Evolutionary conservation across 176 grass and related monocot species (phyloP).

Genomic region (Puccinellia tenuiflora): DNA sequence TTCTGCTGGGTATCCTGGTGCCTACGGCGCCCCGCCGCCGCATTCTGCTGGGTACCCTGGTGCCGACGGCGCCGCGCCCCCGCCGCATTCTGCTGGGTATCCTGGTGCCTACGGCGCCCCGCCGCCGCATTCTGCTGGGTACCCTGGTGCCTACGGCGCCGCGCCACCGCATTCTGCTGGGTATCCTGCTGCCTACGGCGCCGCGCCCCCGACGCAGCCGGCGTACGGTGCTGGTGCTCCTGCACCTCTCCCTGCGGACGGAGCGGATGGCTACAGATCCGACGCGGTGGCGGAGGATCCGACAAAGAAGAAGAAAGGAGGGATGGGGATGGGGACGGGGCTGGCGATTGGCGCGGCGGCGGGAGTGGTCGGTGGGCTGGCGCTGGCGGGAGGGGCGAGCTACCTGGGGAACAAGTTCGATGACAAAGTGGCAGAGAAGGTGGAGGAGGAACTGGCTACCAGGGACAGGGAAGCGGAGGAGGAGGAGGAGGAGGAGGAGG

Average conservation of each 20-base stretch:
- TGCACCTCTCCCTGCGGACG: not conserved
- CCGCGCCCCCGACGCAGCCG: not conserved
- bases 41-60: too few relatives aligned
- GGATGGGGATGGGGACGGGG: constrained; percentile 53
- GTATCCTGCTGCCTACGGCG: not conserved
- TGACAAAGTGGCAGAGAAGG: constrained; percentile 50
- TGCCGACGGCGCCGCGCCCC: too few relatives aligned
- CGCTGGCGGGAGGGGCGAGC: constrained; percentile 44
- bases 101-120: too few relatives aligned
- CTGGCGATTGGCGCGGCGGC: constrained; percentile 55
- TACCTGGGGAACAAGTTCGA: constrained; percentile 61
- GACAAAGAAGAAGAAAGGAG: constrained; percentile 24
- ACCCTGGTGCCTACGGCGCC: constrained; percentile 23
- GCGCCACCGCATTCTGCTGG: not conserved
- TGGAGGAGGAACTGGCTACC: constrained; percentile 55
- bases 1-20: too few relatives aligned
- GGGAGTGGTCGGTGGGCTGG: constrained; percentile 58
- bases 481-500: too few relatives aligned
- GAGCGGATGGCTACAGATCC: not conserved
- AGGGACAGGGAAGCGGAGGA: too few relatives aligned
- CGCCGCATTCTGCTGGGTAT: too few relatives aligned
- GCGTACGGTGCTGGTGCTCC: not conserved
- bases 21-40: too few relatives aligned
- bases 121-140: too few relatives aligned
- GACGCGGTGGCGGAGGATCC: not conserved